Percentiles rank a stretch among this genome's conserved stretches.
These are phyloP conservation scores for Oryza australiensis DNA, from an alignment of 176 grass and related monocot species.

Conservation along the genomic window DNA sequence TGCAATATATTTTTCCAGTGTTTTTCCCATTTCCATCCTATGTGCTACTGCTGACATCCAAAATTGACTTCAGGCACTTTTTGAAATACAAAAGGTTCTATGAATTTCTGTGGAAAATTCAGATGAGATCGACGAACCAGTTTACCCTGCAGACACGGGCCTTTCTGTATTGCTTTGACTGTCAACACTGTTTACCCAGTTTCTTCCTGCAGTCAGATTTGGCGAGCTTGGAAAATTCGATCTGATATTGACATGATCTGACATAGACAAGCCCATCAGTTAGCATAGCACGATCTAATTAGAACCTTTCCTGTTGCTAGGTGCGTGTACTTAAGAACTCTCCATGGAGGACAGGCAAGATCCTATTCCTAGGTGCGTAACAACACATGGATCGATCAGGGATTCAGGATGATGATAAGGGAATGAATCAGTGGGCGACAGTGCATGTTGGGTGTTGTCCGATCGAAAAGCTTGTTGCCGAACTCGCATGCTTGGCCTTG, in stretches of 20 bases:
- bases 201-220: conserved; percentile 16
- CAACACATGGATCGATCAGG: neutral
- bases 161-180: neutral
- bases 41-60: neutral
- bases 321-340: neutral
- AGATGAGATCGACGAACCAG: neutral
- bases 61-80: neutral
- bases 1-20: neutral
- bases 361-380: neutral
- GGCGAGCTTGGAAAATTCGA: neutral
- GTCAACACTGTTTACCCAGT: neutral
- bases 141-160: neutral
- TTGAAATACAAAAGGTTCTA: neutral
- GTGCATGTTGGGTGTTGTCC: neutral
- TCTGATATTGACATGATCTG: neutral
- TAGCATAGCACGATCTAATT: neutral
- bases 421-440: conserved; percentile 10
- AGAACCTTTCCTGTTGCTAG: neutral
- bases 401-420: neutral
- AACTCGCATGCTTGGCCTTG: neutral
- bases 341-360: neutral
- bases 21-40: neutral
- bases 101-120: neutral
- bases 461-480: conserved; percentile 2
- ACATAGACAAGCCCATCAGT: neutral